Conservation (phyloP, 163 green algal genomes). For the Chlorella variabilis region DNA sequence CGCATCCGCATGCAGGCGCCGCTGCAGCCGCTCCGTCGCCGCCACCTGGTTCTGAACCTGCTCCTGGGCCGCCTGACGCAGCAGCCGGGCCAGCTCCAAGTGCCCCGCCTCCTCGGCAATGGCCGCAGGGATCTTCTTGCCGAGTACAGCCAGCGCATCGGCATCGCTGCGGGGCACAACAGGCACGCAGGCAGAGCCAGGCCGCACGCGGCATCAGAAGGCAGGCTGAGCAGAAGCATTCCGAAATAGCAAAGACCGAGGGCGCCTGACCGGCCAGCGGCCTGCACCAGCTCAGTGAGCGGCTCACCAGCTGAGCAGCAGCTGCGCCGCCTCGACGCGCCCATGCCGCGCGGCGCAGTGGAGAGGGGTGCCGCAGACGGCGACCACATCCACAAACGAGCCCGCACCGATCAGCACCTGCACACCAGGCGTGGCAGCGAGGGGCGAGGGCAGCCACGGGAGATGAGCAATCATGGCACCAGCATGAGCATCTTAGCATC, state of each 20-base stretch:
- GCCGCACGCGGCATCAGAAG: too few relatives aligned
- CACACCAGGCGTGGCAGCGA: not conserved
- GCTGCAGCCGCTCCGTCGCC: not conserved
- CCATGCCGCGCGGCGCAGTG: not conserved
- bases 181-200: too few relatives aligned
- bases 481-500: too few relatives aligned
- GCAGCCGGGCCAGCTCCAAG: not conserved
- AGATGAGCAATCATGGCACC: too few relatives aligned
- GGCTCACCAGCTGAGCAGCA: not conserved
- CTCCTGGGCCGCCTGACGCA: not conserved
- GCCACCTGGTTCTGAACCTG: not conserved
- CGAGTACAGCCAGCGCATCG: not conserved
- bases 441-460: too few relatives aligned
- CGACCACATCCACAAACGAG: not conserved
- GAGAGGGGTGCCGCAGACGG: not conserved
- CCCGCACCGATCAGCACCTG: not conserved
- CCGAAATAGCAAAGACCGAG: too few relatives aligned
- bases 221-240: not conserved
- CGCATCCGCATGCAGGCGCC: not conserved
- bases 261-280: too few relatives aligned
- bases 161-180: not conserved
- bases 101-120: not conserved
- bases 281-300: too few relatives aligned
- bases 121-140: not conserved
- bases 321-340: not conserved